Percentiles rank a stretch among this genome's conserved stretches.
These are phyloP conservation scores for Lenzites betulinus DNA, from an alignment of 768 basidiomycete species.

Conservation along the genomic window DNA sequence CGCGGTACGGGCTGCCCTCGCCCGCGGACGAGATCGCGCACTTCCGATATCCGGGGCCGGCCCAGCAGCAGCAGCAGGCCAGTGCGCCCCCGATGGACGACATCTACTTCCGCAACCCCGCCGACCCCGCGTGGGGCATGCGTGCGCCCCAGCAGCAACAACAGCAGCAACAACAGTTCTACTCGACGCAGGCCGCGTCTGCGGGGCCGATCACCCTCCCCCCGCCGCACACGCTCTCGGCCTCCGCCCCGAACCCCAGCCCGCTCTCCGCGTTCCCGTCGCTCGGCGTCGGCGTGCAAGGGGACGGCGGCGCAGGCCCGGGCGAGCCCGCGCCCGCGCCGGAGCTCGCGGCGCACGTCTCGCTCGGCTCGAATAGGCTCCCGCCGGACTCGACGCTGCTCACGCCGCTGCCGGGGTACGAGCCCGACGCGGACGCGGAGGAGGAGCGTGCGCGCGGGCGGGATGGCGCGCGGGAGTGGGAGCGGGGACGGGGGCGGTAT, in stretches of 20 bases:
- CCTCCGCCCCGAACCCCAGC: conserved; percentile 18
- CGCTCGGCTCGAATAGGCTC: conserved; percentile 58
- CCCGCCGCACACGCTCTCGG: conserved; percentile 22
- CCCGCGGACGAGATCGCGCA: conserved; percentile 16
- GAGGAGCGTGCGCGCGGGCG: conserved; percentile 6
- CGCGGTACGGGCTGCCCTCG: conserved; percentile 17
- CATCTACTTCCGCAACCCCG: conserved; percentile 21
- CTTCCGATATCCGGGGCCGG: conserved; percentile 4
- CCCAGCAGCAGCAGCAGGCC: conserved; percentile 6
- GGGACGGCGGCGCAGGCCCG: too few species aligned
- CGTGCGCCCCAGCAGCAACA: too few species aligned
- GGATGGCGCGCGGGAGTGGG: conserved; percentile 9
- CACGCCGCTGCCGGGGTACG: conserved; percentile 68
- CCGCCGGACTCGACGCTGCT: conserved; percentile 58
- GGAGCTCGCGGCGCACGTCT: conserved; percentile 25
- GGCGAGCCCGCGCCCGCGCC: conserved; percentile 15
- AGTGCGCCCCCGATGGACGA: conserved; percentile 15
- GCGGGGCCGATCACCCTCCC: conserved; percentile 19
- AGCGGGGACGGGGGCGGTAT: conserved; percentile 15
- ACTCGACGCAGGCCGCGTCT: conserved; percentile 5
- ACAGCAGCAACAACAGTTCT: conserved; percentile 16
- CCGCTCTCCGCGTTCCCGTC: conserved; percentile 15
- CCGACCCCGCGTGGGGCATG: too few species aligned
- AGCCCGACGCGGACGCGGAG: conserved; percentile 32
- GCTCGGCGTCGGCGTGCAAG: too few species aligned